These are phyloP conservation scores for Hanseniaspora valbyensis DNA, from an alignment of 805 yeast species.

Conservation along the genomic window DNA sequence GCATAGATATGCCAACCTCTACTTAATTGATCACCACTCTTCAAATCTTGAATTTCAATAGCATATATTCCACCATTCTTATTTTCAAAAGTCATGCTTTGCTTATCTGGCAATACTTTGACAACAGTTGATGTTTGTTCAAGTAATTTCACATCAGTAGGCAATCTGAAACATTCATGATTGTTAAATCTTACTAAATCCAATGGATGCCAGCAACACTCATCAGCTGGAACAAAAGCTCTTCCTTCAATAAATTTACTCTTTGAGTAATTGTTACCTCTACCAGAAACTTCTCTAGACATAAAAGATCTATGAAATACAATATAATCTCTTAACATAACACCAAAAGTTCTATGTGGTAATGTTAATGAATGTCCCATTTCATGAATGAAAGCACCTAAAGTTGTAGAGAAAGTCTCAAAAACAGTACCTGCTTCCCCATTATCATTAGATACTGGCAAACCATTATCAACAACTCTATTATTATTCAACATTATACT, in stretches of 20 bases:
- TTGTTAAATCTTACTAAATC: slow-evolving; percentile 67
- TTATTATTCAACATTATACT: slow-evolving; percentile 34
- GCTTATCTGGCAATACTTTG: slow-evolving; percentile 1
- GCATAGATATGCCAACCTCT: slow-evolving; percentile 13
- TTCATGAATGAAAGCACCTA: slow-evolving; percentile 94
- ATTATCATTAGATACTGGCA: slow-evolving; percentile 73
- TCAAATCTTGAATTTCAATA: slow-evolving; percentile 13
- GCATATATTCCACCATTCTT: slow-evolving; percentile 10
- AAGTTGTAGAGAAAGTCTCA: slow-evolving; percentile 77
- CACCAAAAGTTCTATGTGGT: slow-evolving; percentile 83
- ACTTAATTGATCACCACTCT: slow-evolving; percentile 11
- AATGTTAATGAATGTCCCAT: slow-evolving; percentile 85
- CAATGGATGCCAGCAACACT: slow-evolving; percentile 78
- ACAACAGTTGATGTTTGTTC: slow-evolving; percentile 1
- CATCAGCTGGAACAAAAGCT: slow-evolving; percentile 37
- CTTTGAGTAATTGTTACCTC: slow-evolving; percentile 35
- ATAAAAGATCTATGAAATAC: slow-evolving; percentile 72
- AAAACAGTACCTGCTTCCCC: slow-evolving; percentile 76
- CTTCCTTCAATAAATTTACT: slow-evolving; percentile 6
- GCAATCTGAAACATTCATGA: slow-evolving; percentile 70
- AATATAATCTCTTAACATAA: slow-evolving; percentile 80
- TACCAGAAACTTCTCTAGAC: slow-evolving; percentile 53
- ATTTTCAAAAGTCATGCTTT: slow-evolving; percentile 1
- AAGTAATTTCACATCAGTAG: slow-evolving; percentile 24
- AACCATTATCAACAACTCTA: slow-evolving; percentile 14